Base-by-base conservation (phyloP, 169 alveolate species). In the Neospora caninum region DNA sequence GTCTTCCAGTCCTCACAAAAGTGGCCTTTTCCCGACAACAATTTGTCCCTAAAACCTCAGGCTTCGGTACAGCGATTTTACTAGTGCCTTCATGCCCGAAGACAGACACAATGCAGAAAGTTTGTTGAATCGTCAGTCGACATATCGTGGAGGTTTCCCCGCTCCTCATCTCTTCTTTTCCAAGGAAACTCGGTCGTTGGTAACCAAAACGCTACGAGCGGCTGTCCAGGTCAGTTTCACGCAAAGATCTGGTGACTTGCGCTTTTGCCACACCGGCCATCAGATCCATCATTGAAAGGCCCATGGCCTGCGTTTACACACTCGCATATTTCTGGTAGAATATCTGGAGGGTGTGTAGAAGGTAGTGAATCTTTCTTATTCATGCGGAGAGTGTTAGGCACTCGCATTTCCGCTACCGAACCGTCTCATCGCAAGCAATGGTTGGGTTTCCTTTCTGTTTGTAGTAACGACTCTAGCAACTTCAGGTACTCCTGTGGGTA, bases 11-110 rank as follows among this genome's bases (percentile, higher is more conserved):
- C 0, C 18, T 22, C 58, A 0, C 58, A 49, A 13, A 22, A 49
- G 27, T 49, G 58, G 58, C 58, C 58, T 49, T n/a, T n/a, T 13
- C 6, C 58, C 58, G 58, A 49, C 58, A 22, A 49, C 9, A 22
- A 22, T 49, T 0, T 49, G 16, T 49, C 6, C 58, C 58, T 22
- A 49, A 49, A 49, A 49, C 58, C 58, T 49, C 58, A 82, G 89
- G 89, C 89, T 82, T 31, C 89, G 89, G 34, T 82, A 82, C 67
- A 82, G 89, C 89, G 89, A 82, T 31, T 82, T 42, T 29, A 82
- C n/a, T 69, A 43, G 16, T 18, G 89, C 89, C 16, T 82, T 82
- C 67, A 36, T 39, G 38, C 67, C 89, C 38, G 25, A 16, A 29
- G 67, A 82, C 89, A 39, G 41, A 20, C 31, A 31, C 49, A 39